Evolutionary conservation across 176 grass and related monocot genomes (phyloP), one percentile per base, ranked within the genome.

Genomic region (Avena atlantica): DNA sequence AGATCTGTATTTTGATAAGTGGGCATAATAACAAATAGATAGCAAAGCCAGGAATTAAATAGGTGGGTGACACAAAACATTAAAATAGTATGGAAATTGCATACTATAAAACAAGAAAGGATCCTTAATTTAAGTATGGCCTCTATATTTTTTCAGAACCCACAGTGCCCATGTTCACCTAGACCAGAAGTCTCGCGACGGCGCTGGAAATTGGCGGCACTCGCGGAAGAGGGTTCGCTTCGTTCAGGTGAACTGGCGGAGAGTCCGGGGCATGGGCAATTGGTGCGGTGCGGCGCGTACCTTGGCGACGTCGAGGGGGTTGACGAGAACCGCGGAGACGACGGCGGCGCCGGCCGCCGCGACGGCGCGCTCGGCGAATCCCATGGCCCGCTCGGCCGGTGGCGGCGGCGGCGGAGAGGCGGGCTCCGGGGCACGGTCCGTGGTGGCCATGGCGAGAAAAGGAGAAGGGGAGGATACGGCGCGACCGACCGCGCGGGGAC

Each of bases 251-350:
- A 42, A 42, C 40, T 42, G 40, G 58, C 37, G 15, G 71, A 74
- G 21, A 73, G 70, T 3, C 42, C 23, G 42, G 44, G 5, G 47
- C 13, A 27, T 52, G 73, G 73, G 0, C 11, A 7, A 47, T 47
- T 72, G 37, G 70, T 31, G 12, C 57, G 57, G 25, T 1, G 12
- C 13, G 62, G 55, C 12, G 25, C 69, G 11, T 68, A 95, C 96
- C 96, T 94, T 98, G 45, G 93, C 96, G 74, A 98, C 96, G 74
- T 98, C 96, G 77, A 98, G 96, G 16, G 96, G 96, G 59, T 98
- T 98, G 81, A 98, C 96, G 75, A 98, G 78, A 44, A 95, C 37
- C 70, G 96, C 93, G 63, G 96, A 98, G 70, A 95, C 14, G 74
- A 98, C 55, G 84, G 93, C 88, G 12, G 93, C 96, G 11, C 89